Evolutionary conservation across 768 basidiomycete species (phyloP), one percentile per base, ranked within the genome.

Genomic region (Leccinum barrowsii): DNA sequence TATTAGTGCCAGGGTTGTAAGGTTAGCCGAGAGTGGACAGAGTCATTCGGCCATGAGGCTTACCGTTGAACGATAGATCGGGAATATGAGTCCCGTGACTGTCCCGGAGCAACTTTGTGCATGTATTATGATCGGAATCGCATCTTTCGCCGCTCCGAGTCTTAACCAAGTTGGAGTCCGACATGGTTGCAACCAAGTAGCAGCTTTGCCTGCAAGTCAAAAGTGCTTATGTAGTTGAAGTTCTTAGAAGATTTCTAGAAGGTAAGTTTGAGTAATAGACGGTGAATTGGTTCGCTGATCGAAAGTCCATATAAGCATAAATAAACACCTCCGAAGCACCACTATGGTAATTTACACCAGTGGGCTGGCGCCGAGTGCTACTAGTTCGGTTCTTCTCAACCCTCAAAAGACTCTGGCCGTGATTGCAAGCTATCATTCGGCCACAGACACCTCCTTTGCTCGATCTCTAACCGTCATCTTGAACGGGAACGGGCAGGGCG

Each of bases 401-500:
- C 15, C 17, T 17, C 35, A 34, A 37, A 37, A 40, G 1, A 4
- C 24, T 26, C 24, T 26, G n/a, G n/a, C 40, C 40, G 17, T 8
- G 15, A 17, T 40, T n/a, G 15, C 35, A 35, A 37, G 35, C 35
- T 17, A 37, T 37, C 35, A 15, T 37, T 37, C 15, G 15, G 13
- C 3, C 5, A 37, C 17, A 17, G 35, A 40, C 15, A n/a, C 17
- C 15, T 34, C 19, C 22, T 24, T 51, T 24, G 49, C 49, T 24
- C 53, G 58, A 28, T 40, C 49, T 13, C 54, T 50, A 8, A 34
- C 4, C 11, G 17, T 50, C 11, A 59, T 22, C 42, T 55, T 50
- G 54, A 59, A 13, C 13, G 58, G 58, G 22, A 59, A 59, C 15
- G 54, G 49, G 2, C 7, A 19, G 2, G 58, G 58, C 3, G 49